phyloP scores from a whole-genome alignment of 179 eudicot genomes.

The Corrigiola litoralis region DNA sequence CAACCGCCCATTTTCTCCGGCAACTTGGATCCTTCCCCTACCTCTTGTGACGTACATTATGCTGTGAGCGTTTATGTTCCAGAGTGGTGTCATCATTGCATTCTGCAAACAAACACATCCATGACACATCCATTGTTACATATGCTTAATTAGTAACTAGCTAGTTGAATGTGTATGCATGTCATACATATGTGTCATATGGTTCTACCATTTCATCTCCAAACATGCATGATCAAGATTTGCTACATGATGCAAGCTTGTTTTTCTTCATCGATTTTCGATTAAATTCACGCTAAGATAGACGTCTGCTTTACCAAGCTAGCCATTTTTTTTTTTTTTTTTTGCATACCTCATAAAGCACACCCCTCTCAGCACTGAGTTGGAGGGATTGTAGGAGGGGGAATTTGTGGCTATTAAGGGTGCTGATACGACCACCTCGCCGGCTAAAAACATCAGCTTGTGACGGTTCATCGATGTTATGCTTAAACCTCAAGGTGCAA shows the following conservation, averaged over 20 bases:
- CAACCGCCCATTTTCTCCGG: slow-evolving; percentile 28
- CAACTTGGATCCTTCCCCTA: slow-evolving; percentile 44
- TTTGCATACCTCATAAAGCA: slow-evolving; percentile 48
- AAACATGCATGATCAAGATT: too few relatives aligned
- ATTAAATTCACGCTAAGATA: too few relatives aligned
- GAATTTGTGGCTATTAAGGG: slow-evolving; percentile 36
- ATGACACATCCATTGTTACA: too few relatives aligned
- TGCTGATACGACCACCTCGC: slow-evolving; percentile 42
- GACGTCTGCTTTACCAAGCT: too few relatives aligned
- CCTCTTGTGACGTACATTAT: slow-evolving; percentile 46
- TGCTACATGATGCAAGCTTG: too few relatives aligned
- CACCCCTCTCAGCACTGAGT: slow-evolving; percentile 49
- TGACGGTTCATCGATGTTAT: slow-evolving; percentile 28
- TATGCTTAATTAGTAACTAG: too few relatives aligned
- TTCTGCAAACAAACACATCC: slow-evolving; percentile 27
- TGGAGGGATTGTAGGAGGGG: slow-evolving; percentile 40
- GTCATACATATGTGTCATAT: too few relatives aligned
- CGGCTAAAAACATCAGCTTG: slow-evolving; percentile 43
- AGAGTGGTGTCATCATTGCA: slow-evolving; percentile 51
- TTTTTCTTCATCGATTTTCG: too few relatives aligned
- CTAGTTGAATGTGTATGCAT: too few relatives aligned
- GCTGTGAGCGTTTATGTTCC: slow-evolving; percentile 58
- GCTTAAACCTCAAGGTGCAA: slow-evolving; percentile 32
- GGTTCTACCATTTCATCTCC: too few relatives aligned
- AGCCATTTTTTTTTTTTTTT: too few relatives aligned